These are phyloP conservation scores for Gaertneriomyces sp. DNA, from an alignment of 192 early-diverging fungal genomes.

Conservation along the genomic window DNA sequence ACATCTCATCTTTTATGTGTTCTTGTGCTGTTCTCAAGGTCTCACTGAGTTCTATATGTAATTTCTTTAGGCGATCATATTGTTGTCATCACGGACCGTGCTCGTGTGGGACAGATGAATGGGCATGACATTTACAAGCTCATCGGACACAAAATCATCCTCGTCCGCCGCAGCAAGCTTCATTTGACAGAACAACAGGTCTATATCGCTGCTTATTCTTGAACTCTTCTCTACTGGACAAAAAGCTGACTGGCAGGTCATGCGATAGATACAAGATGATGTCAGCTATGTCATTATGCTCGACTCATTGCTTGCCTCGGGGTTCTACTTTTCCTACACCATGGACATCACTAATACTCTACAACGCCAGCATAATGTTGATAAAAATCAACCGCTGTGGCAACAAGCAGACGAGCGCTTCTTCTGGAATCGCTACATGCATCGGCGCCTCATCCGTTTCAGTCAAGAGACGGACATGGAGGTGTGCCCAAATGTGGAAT, in stretches of 20 bases:
- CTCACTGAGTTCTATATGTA: not conserved
- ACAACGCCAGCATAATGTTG: slow-evolving; percentile 60
- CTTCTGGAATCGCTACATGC: slow-evolving; percentile 77
- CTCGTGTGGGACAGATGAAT: slow-evolving; percentile 55
- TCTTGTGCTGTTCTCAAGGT: slow-evolving; percentile 1
- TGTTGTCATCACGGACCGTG: slow-evolving; percentile 67
- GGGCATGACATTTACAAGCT: slow-evolving; percentile 65
- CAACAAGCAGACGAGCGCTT: slow-evolving; percentile 84
- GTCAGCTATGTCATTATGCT: slow-evolving; percentile 59
- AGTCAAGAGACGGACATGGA: slow-evolving; percentile 38
- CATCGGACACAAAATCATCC: slow-evolving; percentile 43
- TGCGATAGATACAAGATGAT: slow-evolving; percentile 56
- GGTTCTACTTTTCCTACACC: slow-evolving; percentile 78
- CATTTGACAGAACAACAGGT: slow-evolving; percentile 33
- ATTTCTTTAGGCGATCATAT: slow-evolving; percentile 63
- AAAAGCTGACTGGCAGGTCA: not conserved
- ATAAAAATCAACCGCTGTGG: slow-evolving; percentile 8
- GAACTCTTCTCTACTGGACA: not conserved
- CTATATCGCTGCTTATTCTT: not conserved
- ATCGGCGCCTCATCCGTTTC: slow-evolving; percentile 21
- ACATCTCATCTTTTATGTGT: slow-evolving; percentile 10
- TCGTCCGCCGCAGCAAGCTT: slow-evolving; percentile 24
- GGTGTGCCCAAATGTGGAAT: not conserved
- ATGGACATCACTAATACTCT: slow-evolving; percentile 82
- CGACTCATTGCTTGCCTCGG: slow-evolving; percentile 46